Base-by-base conservation (phyloP, 176 grass and related monocot species). In the Rhipidocladum racemiflorum region DNA sequence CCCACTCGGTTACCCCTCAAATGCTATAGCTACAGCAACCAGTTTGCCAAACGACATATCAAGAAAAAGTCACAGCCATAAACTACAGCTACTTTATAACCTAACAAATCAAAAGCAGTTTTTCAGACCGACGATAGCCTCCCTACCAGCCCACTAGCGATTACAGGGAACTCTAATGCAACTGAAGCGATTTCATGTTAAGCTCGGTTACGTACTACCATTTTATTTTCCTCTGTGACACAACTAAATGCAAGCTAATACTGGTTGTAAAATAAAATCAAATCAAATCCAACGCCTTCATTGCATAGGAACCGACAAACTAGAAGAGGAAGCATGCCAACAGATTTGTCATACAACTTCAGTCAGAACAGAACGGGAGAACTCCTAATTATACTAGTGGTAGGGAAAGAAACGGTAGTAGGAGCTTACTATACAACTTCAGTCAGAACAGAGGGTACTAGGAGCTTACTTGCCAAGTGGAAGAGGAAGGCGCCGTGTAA, bases 351-450 rank as follows among this genome's bases (percentile, higher is more conserved):
- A 72, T 21, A 20, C 62, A 68, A 36, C 77, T 27, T 11, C 27
- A 16, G 7, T 2, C 17, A 80, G 43, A 29, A 48, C 25, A 71
- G 43, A 29, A 29, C 25, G 48, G 6, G 11, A 67, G 15, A 44
- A 21, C 25, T 32, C 3, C 54, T 0, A 29, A 35, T 2, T 28
- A 53, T 36, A 23, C 21, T 17, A 48, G 11, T 4, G 64, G 9
- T 2, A 21, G 42, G 70, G 71, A 65, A 18, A n/a, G 10, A 27
- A 34, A 65, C 25, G 50, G 53, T 12, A 64, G 56, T 11, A 50
- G 6, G 74, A 73, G 70, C 86, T 91, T 74, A 91, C 90, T 27
- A n/a, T n/a, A n/a, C n/a, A n/a, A n/a, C n/a, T n/a, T n/a, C n/a
- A n/a, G n/a, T n/a, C n/a, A n/a, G n/a, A n/a, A n/a, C n/a, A n/a